Conservation (phyloP, 1,284 basidiomycete species). For the Papiliotrema laurentii region DNA sequence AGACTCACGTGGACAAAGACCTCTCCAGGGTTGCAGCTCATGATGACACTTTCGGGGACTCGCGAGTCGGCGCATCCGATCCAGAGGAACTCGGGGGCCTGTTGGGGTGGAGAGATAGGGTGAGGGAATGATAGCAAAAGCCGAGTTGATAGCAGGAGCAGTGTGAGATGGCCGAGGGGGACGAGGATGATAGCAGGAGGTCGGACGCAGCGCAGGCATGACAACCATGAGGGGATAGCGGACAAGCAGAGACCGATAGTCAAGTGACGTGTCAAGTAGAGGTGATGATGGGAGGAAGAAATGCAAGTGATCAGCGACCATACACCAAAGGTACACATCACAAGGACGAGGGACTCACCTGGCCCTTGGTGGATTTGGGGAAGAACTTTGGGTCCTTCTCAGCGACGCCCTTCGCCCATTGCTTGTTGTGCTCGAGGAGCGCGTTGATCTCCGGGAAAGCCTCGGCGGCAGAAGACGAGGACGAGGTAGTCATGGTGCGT, state of each 20-base stretch:
- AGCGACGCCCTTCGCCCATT: slow-evolving; percentile 29
- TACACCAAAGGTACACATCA: background rate
- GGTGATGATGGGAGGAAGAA: too few relatives aligned
- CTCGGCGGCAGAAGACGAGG: background rate
- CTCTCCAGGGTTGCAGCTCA: slow-evolving; percentile 56
- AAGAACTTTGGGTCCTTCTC: slow-evolving; percentile 35
- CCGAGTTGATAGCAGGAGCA: background rate
- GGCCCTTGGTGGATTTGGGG: slow-evolving; percentile 31
- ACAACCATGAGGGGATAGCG: too few relatives aligned
- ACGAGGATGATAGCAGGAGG: too few relatives aligned
- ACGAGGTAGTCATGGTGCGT: background rate
- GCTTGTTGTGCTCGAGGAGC: slow-evolving; percentile 32
- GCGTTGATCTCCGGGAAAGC: slow-evolving; percentile 21
- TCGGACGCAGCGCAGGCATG: too few relatives aligned
- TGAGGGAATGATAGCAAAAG: background rate
- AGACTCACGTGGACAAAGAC: slow-evolving; percentile 59
- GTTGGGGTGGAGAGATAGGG: background rate
- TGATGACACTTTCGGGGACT: slow-evolving; percentile 43
- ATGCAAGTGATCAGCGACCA: background rate
- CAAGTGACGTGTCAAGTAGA: too few relatives aligned
- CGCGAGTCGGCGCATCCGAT: slow-evolving; percentile 48
- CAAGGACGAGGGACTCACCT: slow-evolving; percentile 24
- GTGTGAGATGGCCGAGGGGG: background rate
- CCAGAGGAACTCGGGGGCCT: slow-evolving; percentile 45
- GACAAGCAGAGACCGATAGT: too few relatives aligned